Evolutionary conservation across 768 basidiomycete genomes (phyloP).

Genomic region (Lentinula raphanica): DNA sequence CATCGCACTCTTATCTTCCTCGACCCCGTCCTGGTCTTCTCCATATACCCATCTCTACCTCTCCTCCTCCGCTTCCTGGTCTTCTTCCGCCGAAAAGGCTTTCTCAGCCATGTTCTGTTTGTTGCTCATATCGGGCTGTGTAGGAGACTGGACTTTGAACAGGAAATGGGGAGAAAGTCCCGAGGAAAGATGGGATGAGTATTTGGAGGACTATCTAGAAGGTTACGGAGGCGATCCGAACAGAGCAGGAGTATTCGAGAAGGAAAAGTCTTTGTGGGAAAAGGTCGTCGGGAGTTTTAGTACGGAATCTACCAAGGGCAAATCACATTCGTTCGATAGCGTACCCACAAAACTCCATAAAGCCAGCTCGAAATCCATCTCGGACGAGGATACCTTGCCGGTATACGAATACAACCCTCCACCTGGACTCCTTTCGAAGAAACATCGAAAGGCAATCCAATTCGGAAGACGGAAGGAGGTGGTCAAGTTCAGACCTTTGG

Average conservation of each 20-base stretch:
- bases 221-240: slow-evolving; percentile 48
- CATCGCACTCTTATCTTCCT: slow-evolving; percentile 46
- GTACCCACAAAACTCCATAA: slow-evolving; percentile 6
- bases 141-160: slow-evolving; percentile 50
- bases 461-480: slow-evolving; percentile 18
- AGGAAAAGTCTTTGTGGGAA: slow-evolving; percentile 50
- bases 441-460: slow-evolving; percentile 14
- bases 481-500: slow-evolving; percentile 23
- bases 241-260: slow-evolving; percentile 55
- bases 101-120: slow-evolving; percentile 54
- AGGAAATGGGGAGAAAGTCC: slow-evolving; percentile 60
- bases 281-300: slow-evolving; percentile 29
- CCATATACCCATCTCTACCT: slow-evolving; percentile 61
- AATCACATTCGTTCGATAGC: no score
- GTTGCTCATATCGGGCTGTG: slow-evolving; percentile 41
- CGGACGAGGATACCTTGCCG: slow-evolving; percentile 7
- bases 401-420: slow-evolving; percentile 17
- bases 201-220: slow-evolving; percentile 53
- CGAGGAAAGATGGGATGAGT: slow-evolving; percentile 72
- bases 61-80: slow-evolving; percentile 39
- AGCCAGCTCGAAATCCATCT: slow-evolving; percentile 14
- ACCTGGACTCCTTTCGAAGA: slow-evolving; percentile 15
- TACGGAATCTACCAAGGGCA: no score
- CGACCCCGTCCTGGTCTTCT: slow-evolving; percentile 51
- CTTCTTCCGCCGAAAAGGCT: slow-evolving; percentile 49